phyloP scores from a whole-genome alignment of 768 basidiomycete genomes.

The Podaxis pistillaris region DNA sequence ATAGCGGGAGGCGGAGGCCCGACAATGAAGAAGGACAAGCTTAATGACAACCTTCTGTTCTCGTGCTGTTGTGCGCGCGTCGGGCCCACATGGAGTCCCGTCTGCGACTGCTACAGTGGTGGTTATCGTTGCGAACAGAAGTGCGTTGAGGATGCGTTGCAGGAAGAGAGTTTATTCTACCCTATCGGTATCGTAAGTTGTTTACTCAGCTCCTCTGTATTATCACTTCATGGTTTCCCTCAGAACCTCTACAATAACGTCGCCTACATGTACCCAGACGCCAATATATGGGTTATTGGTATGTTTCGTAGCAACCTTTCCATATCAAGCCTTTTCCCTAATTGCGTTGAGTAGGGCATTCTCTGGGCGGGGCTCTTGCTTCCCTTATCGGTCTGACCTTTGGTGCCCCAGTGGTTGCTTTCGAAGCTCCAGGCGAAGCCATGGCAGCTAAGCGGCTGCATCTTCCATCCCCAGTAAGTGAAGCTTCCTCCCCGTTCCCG shows the following conservation, averaged over 20 bases:
- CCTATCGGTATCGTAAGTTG: slow-evolving; percentile 75
- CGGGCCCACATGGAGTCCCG: slow-evolving; percentile 91
- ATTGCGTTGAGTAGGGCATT: slow-evolving; percentile 44
- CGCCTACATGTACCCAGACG: slow-evolving; percentile 83
- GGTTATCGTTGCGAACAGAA: slow-evolving; percentile 73
- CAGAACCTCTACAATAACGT: slow-evolving; percentile 94
- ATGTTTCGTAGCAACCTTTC: background rate
- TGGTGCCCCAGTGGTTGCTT: slow-evolving; percentile 88
- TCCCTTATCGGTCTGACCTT: slow-evolving; percentile 87
- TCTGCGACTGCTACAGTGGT: slow-evolving; percentile 84
- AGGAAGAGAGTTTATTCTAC: slow-evolving; percentile 86
- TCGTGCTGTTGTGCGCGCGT: slow-evolving; percentile 95
- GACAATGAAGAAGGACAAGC: slow-evolving; percentile 85
- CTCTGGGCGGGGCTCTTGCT: slow-evolving; percentile 84
- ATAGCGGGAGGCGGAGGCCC: slow-evolving; percentile 72
- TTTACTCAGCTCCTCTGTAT: background rate
- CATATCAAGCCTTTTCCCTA: background rate
- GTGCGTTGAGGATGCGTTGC: slow-evolving; percentile 77
- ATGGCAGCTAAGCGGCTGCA: slow-evolving; percentile 76
- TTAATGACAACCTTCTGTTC: slow-evolving; percentile 95
- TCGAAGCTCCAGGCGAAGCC: slow-evolving; percentile 81
- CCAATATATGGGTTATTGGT: slow-evolving; percentile 81
- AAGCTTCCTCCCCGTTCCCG: background rate
- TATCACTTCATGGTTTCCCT: background rate
- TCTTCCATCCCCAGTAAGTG: slow-evolving; percentile 77